Evolutionary conservation across 106 monocot genomes (phyloP), one percentile per base, ranked within the genome.

Genomic region (Phalaenopsis equestris): DNA sequence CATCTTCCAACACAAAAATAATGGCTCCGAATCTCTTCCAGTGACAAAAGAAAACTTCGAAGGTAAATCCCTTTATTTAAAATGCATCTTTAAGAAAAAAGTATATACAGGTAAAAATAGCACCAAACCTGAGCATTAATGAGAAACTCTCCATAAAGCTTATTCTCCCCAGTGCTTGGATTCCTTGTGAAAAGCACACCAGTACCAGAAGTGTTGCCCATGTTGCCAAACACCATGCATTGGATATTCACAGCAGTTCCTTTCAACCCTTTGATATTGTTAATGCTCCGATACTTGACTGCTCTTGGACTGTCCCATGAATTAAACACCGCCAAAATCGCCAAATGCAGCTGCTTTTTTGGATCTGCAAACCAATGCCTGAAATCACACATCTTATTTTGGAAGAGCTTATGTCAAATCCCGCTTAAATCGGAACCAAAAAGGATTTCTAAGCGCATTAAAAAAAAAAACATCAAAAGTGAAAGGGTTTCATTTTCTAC

Each of bases 151-250:
- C 97, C 97, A 41, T 98, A 98, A 57, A 98, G 85, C 85, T 94
- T 98, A 65, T 90, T 92, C 82, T 98, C 92, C 10, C 97, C 97
- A 0, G 97, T 98, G 85, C 94, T 98, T 11, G 97, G 97, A 67
- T 92, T 92, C 81, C 97, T 83, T 3, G 97, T 98, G 88, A 98
- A 98, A 67, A 98, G 92, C 24, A 98, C 97, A 56, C 97, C 97
- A 58, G 97, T 98, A 8, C 97, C 97, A 2, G 94, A 98, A 43
- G 92, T 94, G 79, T 89, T 76, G 10, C 97, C 97, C 97, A 98
- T 98, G 89, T 98, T 98, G 24, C 97, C 94, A 72, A 92, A 98
- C 72, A 98, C 97, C 97, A 98, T 98, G 73, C 89, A 91, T 83
- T 98, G 97, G 47, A 98, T 84, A 87, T 98, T 98, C 18, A 98